Conservation (phyloP, 2,329 filamentous ascomycete species). For the Cadophora sp. region DNA sequence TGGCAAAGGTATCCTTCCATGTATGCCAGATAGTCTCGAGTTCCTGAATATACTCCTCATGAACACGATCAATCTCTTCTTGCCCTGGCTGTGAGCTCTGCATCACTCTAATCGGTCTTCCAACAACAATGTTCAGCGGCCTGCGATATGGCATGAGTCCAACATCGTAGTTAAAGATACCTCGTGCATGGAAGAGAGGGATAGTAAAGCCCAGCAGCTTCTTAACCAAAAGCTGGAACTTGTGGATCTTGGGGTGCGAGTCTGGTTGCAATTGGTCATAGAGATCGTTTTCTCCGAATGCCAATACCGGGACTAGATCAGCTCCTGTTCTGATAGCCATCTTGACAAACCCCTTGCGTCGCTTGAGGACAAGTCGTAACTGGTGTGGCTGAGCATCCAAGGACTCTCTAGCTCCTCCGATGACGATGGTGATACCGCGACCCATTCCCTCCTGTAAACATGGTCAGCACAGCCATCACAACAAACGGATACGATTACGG, state of each 20-base stretch:
- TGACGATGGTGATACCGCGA: slow-evolving; percentile 93
- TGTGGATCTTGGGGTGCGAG: slow-evolving; percentile 80
- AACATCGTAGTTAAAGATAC: slow-evolving; percentile 97
- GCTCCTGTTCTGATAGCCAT: slow-evolving; percentile 91
- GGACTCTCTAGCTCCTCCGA: slow-evolving; percentile 91
- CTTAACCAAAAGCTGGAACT: slow-evolving; percentile 83
- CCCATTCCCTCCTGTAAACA: slow-evolving; percentile 76
- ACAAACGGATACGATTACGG: not conserved
- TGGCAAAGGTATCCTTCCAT: slow-evolving; percentile 79
- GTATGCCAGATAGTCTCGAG: slow-evolving; percentile 75
- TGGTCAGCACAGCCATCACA: slow-evolving; percentile 21
- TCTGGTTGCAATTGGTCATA: slow-evolving; percentile 88
- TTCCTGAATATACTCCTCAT: slow-evolving; percentile 79
- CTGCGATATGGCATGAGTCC: slow-evolving; percentile 93
- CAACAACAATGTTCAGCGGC: slow-evolving; percentile 88
- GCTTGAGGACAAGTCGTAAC: slow-evolving; percentile 78
- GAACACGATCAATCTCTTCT: slow-evolving; percentile 80
- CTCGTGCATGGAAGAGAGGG: slow-evolving; percentile 86
- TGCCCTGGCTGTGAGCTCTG: slow-evolving; percentile 69
- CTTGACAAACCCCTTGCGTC: slow-evolving; percentile 92
- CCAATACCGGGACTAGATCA: slow-evolving; percentile 89
- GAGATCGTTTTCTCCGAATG: slow-evolving; percentile 94
- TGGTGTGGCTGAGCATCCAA: slow-evolving; percentile 84
- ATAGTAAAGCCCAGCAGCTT: slow-evolving; percentile 90
- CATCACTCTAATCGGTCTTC: slow-evolving; percentile 76